Base-by-base conservation (phyloP, 1,284 basidiomycete species). In the Ustilago hordei region DNA sequence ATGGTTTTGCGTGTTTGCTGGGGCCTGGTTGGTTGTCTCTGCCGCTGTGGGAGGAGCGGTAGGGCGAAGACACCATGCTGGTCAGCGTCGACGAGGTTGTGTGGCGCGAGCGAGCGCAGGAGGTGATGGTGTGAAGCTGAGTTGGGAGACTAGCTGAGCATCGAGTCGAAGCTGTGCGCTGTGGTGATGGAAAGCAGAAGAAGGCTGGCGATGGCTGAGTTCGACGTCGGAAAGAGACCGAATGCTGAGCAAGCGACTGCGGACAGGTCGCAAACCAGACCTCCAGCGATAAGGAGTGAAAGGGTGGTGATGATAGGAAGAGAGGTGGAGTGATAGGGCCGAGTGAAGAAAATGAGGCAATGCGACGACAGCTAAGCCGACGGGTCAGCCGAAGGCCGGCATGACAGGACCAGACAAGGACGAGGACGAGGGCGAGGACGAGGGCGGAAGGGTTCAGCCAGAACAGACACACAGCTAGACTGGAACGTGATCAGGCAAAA, bases 51-150 rank as follows among this genome's bases (percentile, higher is more conserved):
- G 55, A 41, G 31, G 55, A 47, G n/a, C 63, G 39, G 19, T 28
- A 65, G 23, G 68, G 50, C 17, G 54, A 23, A 8, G 62, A 58
- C 34, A 64, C 62, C 68, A 71, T 71, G 48, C 9, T 32, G 4
- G 48, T 31, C 11, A 19, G 19, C 19, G 1, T 31, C 5, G 47
- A 48, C 23, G 28, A 23, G 11, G 23, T 4, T 17, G 41, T 8
- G 48, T 50, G 48, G 48, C 48, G 48, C 31, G 2, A 19, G 48
- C 3, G 6, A 32, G 48, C 28, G 48, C 23, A 28, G 31, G 15
- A 9, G 6, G 48, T 50, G 11, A 8, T 19, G n/a, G n/a, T 15
- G 39, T 6, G 15, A 41, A 17, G 39, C 39, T 41, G 39, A 38
- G 36, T 38, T 38, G 36, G 36, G 23, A 8, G 36, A 38, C 41